Evolutionary conservation across 2,329 filamentous ascomycete genomes (phyloP), one percentile per base, ranked within the genome.

Genomic region (Orbilia blumenaviensis): DNA sequence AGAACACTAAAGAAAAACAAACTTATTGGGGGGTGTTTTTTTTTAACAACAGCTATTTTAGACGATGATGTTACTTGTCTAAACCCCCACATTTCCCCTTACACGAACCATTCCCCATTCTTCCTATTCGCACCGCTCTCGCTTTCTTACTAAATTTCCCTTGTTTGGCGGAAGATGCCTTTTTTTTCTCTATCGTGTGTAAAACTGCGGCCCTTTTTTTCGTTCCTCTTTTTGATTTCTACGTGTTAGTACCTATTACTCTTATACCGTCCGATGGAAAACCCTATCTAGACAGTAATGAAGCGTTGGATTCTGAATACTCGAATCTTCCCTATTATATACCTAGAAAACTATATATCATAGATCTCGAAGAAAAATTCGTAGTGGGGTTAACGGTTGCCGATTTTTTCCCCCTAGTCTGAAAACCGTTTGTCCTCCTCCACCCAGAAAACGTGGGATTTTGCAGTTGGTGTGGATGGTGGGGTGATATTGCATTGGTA

Each of bases 401-500:
- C n/a, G n/a, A n/a, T n/a, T n/a, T n/a, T n/a, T n/a, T n/a, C n/a
- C n/a, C n/a, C n/a, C n/a, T n/a, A n/a, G n/a, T n/a, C n/a, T n/a
- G n/a, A n/a, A n/a, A n/a, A n/a, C n/a, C n/a, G n/a, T n/a, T n/a
- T n/a, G n/a, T n/a, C n/a, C n/a, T n/a, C n/a, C n/a, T n/a, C n/a
- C n/a, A n/a, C n/a, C n/a, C n/a, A n/a, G 7, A 21, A 23, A 8
- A 21, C 16, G 7, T 23, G n/a, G 14, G 14, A 16, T 32, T 29
- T 27, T 10, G 23, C 10, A 29, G 8, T 44, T 27, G 52, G 16
- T 12, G 32, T 44, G 52, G n/a, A 48, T 56, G 23, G 66, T 61
- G 54, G 42, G 48, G 48, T 16, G 32, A 41, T 69, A 69, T 69
- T n/a, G n/a, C n/a, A n/a, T n/a, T 84, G 99, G 98, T 86, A 97